A percentile compares a stretch with the other conserved stretches of the same genome.
Conservation (phyloP, 208 protist genomes). For the Chromosphaera perkinsii region DNA sequence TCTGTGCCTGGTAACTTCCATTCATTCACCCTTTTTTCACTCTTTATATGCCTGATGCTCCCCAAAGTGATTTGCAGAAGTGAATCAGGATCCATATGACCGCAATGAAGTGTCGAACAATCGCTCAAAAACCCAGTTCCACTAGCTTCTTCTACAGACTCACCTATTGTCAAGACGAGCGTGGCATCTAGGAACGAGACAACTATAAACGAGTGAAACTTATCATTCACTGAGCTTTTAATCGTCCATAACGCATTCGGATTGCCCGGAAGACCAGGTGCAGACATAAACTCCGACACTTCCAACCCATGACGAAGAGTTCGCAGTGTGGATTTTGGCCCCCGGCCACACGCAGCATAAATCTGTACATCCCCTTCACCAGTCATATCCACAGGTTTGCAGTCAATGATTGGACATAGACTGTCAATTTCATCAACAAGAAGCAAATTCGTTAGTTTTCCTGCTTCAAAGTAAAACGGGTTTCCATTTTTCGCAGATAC, state of each 20-base stretch:
- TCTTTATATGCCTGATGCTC: constrained; percentile 66
- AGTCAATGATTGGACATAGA: constrained; percentile 68
- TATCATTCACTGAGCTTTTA: constrained; percentile 34
- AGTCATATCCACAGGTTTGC: constrained; percentile 56
- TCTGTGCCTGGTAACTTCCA: constrained; percentile 61
- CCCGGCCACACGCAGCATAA: constrained; percentile 66
- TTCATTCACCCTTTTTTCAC: constrained; percentile 64
- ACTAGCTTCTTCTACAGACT: constrained; percentile 69
- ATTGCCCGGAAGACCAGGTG: constrained; percentile 59
- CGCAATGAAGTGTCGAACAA: constrained; percentile 48
- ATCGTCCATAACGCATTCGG: constrained; percentile 60
- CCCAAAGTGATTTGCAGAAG: constrained; percentile 47
- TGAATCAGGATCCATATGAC: constrained; percentile 59
- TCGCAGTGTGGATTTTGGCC: constrained; percentile 56
- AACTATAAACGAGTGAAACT: constrained; percentile 75
- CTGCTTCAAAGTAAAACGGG: constrained; percentile 25
- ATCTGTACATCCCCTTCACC: constrained; percentile 62
- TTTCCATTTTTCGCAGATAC: neutral
- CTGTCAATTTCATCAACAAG: constrained; percentile 62
- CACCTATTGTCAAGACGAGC: constrained; percentile 73
- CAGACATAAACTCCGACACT: constrained; percentile 64
- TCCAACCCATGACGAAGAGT: constrained; percentile 72
- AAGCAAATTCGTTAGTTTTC: constrained; percentile 64
- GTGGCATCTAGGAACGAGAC: constrained; percentile 76
- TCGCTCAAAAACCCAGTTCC: constrained; percentile 64